These are phyloP conservation scores for Dactylonectria estremocensis DNA, from an alignment of 2,329 filamentous ascomycete species.

Conservation along the genomic window DNA sequence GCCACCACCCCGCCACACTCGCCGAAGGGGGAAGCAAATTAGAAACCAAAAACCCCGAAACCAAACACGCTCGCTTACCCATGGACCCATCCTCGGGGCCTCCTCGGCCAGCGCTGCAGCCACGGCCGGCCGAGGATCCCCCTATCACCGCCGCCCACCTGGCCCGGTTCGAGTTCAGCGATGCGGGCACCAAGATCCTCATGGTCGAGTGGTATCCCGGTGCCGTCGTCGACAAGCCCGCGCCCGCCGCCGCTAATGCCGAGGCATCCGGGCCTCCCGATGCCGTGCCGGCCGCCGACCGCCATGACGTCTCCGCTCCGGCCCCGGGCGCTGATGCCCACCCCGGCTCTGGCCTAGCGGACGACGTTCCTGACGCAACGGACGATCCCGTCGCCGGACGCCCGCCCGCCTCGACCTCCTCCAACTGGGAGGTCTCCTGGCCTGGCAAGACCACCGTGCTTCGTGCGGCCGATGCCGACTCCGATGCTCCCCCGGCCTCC, in stretches of 20 bases:
- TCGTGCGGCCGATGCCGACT: slow-evolving; percentile 65
- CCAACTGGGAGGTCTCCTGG: slow-evolving; percentile 85
- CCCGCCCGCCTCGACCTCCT: slow-evolving; percentile 30
- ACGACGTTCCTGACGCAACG: slow-evolving; percentile 12
- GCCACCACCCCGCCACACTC: slow-evolving; percentile 3
- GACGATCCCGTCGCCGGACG: slow-evolving; percentile 11
- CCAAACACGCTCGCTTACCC: slow-evolving; percentile 32
- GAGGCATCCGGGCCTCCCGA: slow-evolving; percentile 24
- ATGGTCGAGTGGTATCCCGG: slow-evolving; percentile 89
- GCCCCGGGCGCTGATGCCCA: slow-evolving; percentile 29
- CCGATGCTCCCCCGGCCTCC: slow-evolving; percentile 51
- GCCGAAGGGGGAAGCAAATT: slow-evolving; percentile 12
- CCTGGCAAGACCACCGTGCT: slow-evolving; percentile 83
- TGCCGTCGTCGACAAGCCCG: slow-evolving; percentile 31
- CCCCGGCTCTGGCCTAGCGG: slow-evolving; percentile 9
- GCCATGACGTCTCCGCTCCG: slow-evolving; percentile 40
- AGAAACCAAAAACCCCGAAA: slow-evolving; percentile 16
- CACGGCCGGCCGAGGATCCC: slow-evolving; percentile 39
- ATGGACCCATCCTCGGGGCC: slow-evolving; percentile 53
- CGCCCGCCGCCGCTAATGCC: slow-evolving; percentile 36
- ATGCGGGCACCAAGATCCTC: slow-evolving; percentile 90
- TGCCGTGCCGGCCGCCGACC: slow-evolving; percentile 34
- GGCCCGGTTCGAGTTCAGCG: slow-evolving; percentile 89
- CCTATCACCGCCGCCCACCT: slow-evolving; percentile 54
- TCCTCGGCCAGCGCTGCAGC: slow-evolving; percentile 51